Conservation (phyloP, 2,329 filamentous ascomycete species). For the Fusarium brachygibbosum region DNA sequence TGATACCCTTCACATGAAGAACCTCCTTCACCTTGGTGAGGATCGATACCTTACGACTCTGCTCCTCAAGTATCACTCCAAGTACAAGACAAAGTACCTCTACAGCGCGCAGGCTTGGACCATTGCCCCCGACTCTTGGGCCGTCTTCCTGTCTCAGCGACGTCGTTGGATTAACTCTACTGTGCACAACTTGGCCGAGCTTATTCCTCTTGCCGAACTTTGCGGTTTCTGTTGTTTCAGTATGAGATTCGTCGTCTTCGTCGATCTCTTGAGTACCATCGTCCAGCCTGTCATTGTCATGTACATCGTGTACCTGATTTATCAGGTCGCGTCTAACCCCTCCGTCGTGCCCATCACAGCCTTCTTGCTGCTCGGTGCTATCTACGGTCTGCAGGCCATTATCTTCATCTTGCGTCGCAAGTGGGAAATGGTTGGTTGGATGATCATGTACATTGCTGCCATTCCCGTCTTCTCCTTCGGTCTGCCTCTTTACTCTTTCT, state of each 20-base stretch:
- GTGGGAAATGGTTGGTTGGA: conserved; percentile 99
- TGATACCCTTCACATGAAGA: conserved; percentile 99
- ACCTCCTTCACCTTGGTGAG: conserved; percentile 94
- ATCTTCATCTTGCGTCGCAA: conserved; percentile 97
- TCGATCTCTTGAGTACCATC: conserved; percentile 92
- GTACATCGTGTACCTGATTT: conserved; percentile 91
- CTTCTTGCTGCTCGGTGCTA: conserved; percentile 91
- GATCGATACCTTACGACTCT: conserved; percentile 97
- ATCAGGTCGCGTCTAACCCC: conserved; percentile 73
- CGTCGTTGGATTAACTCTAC: conserved; percentile 99
- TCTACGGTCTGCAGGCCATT: conserved; percentile 96
- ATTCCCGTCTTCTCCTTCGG: conserved; percentile 93
- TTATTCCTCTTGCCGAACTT: conserved; percentile 92
- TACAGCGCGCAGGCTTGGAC: conserved; percentile 95
- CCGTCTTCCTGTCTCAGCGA: conserved; percentile 96
- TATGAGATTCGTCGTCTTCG: conserved; percentile 97
- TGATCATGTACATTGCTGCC: conserved; percentile 93
- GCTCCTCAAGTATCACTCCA: conserved; percentile 89
- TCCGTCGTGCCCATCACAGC: conserved; percentile 83
- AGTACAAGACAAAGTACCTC: conserved; percentile 99
- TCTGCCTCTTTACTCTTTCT: conserved; percentile 94
- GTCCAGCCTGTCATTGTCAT: conserved; percentile 91
- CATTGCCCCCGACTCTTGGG: conserved; percentile 93
- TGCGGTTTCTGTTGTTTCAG: conserved; percentile 99
- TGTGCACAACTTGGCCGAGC: conserved; percentile 95